Base-by-base conservation (phyloP, 495 filamentous ascomycete genomes). In the Cladorrhinum samala region DNA sequence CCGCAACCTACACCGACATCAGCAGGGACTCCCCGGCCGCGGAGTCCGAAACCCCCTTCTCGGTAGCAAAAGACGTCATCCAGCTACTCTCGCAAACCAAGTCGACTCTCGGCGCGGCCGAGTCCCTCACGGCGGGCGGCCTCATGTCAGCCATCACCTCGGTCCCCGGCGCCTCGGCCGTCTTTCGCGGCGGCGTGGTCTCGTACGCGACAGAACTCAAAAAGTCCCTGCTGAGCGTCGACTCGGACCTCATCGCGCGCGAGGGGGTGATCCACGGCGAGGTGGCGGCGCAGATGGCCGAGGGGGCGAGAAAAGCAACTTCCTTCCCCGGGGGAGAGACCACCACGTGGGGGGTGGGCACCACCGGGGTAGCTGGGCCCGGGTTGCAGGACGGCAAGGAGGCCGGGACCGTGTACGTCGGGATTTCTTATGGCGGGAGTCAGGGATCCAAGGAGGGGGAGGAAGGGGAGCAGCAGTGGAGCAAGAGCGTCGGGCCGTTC, bases 171-270 rank as follows among this genome's bases (percentile, higher is more conserved):
- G 59, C 59, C 17, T 61, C 58, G 47, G 49, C 55, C 37, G 59
- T 40, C 33, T 63, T 68, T 46, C 66, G 63, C 43, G 66, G 63
- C 45, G 66, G 66, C 25, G 46, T 66, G n/a, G 63, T 69, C 40
- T 56, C 64, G 3, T 69, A 69, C 44, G 63, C 63, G 2, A 69
- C 66, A 13, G 42, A 36, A 17, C 63, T 69, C 37, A 69, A 69
- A 40, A 53, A 57, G 1, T 8, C 30, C 9, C 63, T 66, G 1
- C 54, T 69, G 0, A n/a, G 45, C 14, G 66, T 66, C 43, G 48
- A 60, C 45, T 41, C 57, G 19, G 61, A 44, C 18, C 52, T 69
- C 9, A 69, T 69, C 24, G 61, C 49, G 14, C 49, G 52, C 7
- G 59, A 69, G 51, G 66, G 66, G 4, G 66, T 69, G 9, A 55